Evolutionary conservation across 176 grass and related monocot genomes (phyloP), one percentile per base, ranked within the genome.

Genomic region (Aegilops umbellulata): DNA sequence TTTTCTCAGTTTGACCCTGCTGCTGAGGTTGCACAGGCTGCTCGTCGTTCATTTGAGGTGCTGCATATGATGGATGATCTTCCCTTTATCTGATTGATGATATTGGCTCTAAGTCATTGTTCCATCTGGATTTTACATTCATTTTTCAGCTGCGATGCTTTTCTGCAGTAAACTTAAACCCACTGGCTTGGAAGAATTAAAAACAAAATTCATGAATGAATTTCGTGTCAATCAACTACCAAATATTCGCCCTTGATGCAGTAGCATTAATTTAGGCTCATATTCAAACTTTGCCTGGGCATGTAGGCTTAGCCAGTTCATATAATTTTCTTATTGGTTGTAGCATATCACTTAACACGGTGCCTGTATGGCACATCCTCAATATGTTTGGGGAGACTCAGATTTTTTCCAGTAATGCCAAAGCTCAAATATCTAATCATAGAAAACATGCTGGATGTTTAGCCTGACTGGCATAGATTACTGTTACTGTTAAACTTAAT

Each of bases 1-100:
- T 94, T 89, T 91, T 98, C 96, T 90, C 93, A 98, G 82, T 98
- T 98, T 87, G 96, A 98, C 84, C 93, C 96, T 78, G 85, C 85
- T 86, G 47, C 90, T 70, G 96, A 98, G 86, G 93, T 98, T 85
- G 94, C 96, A 83, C 93, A 94, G 87, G 91, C 93, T 85, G 95
- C 88, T 58, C 94, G 91, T 11, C 86, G 55, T 35, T 98, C 95
- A 61, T 98, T 98, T 20, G 95, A 98, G 95, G 95, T 98, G 58
- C 19, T 98, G 58, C 19, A 65, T 77, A 74, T 63, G 85, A 42
- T 42, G 39, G 39, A 67, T 69, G 23, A 75, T 60, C 8, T 74
- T 86, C 74, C 77, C 27, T 64, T 82, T 83, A 65, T 25, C 38
- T 57, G 24, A 41, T 65, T 74, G 36, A 44, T 84, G 22, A 53